These are phyloP conservation scores for Gracilaria gracilis DNA, from an alignment of 23 red algal species.

Conservation along the genomic window DNA sequence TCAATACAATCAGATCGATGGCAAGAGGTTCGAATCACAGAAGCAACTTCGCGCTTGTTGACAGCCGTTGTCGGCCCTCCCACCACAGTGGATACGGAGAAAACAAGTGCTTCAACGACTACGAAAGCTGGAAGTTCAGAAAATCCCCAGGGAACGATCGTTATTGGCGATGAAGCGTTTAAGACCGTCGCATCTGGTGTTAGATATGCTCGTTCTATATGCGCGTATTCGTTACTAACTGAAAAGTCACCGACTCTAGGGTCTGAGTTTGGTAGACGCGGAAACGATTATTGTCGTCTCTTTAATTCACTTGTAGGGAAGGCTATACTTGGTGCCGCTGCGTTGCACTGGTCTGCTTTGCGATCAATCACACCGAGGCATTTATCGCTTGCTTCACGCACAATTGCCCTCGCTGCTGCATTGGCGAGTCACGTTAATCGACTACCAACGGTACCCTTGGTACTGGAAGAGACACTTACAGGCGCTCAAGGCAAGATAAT, in stretches of 20 bases:
- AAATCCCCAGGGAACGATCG: conserved; percentile 9
- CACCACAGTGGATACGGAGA: neutral
- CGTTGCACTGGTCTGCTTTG: conserved; percentile 78
- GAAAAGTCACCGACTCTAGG: conserved; percentile 55
- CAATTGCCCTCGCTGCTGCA: conserved; percentile 61
- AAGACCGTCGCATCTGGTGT: conserved; percentile 67
- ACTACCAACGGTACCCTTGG: too few relatives aligned
- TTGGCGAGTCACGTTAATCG: conserved; percentile 35
- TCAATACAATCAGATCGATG: conserved; percentile 59
- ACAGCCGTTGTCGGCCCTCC: conserved; percentile 17
- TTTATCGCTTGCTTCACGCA: conserved; percentile 73
- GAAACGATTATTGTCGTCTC: conserved; percentile 56
- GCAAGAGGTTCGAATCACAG: conserved; percentile 49
- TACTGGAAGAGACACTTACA: conserved; percentile 47
- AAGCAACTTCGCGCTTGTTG: conserved; percentile 41
- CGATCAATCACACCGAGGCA: conserved; percentile 87
- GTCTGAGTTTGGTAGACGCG: conserved; percentile 67
- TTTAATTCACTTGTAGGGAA: conserved; percentile 67
- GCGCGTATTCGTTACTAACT: conserved; percentile 61
- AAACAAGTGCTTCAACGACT: neutral
- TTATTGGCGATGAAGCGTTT: conserved; percentile 48
- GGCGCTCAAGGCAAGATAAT: conserved; percentile 38
- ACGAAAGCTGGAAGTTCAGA: neutral
- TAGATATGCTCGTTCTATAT: conserved; percentile 66
- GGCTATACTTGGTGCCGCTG: conserved; percentile 67